A percentile compares a stretch with the other conserved stretches of the same genome.
phyloP scores from a whole-genome alignment of 306 rosid genomes.

The Carpinus viminea region DNA sequence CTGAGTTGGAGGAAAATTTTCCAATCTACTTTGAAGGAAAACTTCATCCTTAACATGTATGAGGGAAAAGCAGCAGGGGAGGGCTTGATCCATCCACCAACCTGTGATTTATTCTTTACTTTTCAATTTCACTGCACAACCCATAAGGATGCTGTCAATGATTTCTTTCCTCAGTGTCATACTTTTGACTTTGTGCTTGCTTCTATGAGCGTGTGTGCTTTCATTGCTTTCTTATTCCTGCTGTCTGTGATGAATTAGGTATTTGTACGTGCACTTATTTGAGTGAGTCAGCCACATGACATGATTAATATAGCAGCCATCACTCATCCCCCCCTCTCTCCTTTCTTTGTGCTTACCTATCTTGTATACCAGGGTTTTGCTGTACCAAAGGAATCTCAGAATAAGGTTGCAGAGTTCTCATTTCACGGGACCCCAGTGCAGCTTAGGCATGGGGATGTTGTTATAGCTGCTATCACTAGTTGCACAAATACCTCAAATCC shows the following conservation, averaged over 20 bases:
- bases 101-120: conserved; percentile 6
- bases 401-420: conserved; percentile 60
- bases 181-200: not conserved
- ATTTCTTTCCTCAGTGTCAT: not conserved
- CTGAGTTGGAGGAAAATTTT: no score
- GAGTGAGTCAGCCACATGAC: not conserved
- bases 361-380: conserved; percentile 80
- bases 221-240: not conserved
- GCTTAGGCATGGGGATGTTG: conserved; percentile 95
- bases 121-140: conserved; percentile 15
- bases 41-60: not conserved
- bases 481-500: conserved; percentile 99
- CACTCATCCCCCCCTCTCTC: not conserved
- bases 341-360: conserved; percentile 33
- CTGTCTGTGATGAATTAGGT: not conserved
- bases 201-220: not conserved
- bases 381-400: conserved; percentile 75
- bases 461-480: conserved; percentile 97
- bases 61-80: conserved; percentile 10
- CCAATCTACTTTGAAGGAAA: no score
- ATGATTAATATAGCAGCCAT: conserved; percentile 2
- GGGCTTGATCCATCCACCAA: conserved; percentile 20
- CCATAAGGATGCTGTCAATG: not conserved
- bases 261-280: not conserved
- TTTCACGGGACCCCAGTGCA: conserved; percentile 71